Conservation (phyloP, 2,329 filamentous ascomycete genomes). For the Myotisia sp. region DNA sequence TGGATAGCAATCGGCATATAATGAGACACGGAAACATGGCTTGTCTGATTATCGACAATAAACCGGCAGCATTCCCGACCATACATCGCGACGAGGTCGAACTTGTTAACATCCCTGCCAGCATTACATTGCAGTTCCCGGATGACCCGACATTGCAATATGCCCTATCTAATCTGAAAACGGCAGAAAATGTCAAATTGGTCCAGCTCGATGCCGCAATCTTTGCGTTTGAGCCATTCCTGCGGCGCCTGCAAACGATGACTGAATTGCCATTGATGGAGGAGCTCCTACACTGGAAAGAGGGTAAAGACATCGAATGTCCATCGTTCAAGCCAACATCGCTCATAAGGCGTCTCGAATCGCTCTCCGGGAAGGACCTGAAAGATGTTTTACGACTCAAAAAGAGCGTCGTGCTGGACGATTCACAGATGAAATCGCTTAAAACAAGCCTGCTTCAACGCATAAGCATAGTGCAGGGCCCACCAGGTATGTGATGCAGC, state of each 20-base stretch:
- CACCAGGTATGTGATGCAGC: slow-evolving; percentile 40
- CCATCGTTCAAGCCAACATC: slow-evolving; percentile 2
- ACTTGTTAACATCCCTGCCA: slow-evolving; percentile 29
- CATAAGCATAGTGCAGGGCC: slow-evolving; percentile 52
- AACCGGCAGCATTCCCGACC: slow-evolving; percentile 12
- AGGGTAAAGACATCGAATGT: slow-evolving; percentile 6
- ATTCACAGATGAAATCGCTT: slow-evolving; percentile 44
- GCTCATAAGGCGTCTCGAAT: neutral
- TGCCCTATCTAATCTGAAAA: slow-evolving; percentile 32
- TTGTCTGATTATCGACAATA: slow-evolving; percentile 19
- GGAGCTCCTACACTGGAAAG: slow-evolving; percentile 32
- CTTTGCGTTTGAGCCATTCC: slow-evolving; percentile 53
- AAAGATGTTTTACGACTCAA: slow-evolving; percentile 2
- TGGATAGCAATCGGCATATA: slow-evolving; percentile 11
- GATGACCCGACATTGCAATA: slow-evolving; percentile 37
- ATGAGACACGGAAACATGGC: slow-evolving; percentile 20
- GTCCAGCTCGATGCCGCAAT: slow-evolving; percentile 48
- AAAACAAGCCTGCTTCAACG: slow-evolving; percentile 36
- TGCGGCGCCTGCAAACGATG: slow-evolving; percentile 44
- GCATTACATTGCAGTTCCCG: slow-evolving; percentile 18
- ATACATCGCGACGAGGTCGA: slow-evolving; percentile 27
- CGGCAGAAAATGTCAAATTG: slow-evolving; percentile 28
- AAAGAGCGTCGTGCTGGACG: slow-evolving; percentile 25
- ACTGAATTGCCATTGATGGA: slow-evolving; percentile 41
- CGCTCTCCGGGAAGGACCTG: slow-evolving; percentile 3